These are phyloP conservation scores for Fusarium albidum DNA, from an alignment of 2,329 filamentous ascomycete species.

Conservation along the genomic window DNA sequence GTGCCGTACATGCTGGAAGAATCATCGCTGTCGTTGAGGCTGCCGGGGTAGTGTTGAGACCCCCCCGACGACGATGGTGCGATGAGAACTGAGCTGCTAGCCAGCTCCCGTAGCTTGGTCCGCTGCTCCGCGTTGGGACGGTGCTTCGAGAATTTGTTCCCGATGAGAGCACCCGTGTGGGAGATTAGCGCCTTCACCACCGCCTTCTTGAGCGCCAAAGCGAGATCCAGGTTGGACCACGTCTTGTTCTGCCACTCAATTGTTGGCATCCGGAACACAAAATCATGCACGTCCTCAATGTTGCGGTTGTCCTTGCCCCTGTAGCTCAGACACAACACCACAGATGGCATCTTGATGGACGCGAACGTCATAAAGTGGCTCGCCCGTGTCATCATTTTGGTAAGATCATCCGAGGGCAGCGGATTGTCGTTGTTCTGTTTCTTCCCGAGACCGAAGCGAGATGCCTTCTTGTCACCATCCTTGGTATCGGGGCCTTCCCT, in stretches of 20 bases:
- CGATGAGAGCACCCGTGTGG: slow-evolving; percentile 94
- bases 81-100: slow-evolving; percentile 76
- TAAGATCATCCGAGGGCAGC: slow-evolving; percentile 84
- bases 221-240: slow-evolving; percentile 96
- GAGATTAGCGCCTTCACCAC: slow-evolving; percentile 94
- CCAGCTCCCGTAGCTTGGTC: slow-evolving; percentile 81
- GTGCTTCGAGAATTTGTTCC: slow-evolving; percentile 95
- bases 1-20: slow-evolving; percentile 63
- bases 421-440: slow-evolving; percentile 59
- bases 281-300: slow-evolving; percentile 95
- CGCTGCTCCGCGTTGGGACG: slow-evolving; percentile 83
- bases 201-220: slow-evolving; percentile 90
- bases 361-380: slow-evolving; percentile 98
- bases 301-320: slow-evolving; percentile 97
- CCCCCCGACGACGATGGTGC: slow-evolving; percentile 52
- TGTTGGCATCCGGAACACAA: slow-evolving; percentile 93
- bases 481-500: slow-evolving; percentile 50
- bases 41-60: slow-evolving; percentile 50
- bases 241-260: slow-evolving; percentile 99
- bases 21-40: slow-evolving; percentile 63
- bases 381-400: slow-evolving; percentile 94
- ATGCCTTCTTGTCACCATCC: slow-evolving; percentile 55
- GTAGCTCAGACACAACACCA: slow-evolving; percentile 94
- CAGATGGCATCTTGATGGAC: slow-evolving; percentile 92
- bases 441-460: slow-evolving; percentile 65